Evolutionary conservation across 2,329 filamentous ascomycete genomes (phyloP), one percentile per base, ranked within the genome.

Genomic region (Hypoxylon sp.): DNA sequence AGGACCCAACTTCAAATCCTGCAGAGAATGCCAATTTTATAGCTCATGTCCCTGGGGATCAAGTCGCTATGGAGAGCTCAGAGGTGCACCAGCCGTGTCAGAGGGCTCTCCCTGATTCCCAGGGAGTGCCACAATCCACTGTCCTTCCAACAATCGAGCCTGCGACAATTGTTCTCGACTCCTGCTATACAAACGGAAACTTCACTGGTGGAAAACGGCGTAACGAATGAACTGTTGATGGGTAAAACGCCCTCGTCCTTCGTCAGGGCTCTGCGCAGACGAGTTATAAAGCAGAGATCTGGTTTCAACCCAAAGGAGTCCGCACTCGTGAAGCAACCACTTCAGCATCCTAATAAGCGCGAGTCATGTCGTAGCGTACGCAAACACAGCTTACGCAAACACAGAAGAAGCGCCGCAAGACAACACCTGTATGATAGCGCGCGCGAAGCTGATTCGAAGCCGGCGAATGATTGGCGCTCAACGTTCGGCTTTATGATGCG

Each of bases 31-130:
- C 64, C 63, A 58, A 63, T 60, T 52, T 66, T 64, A 70, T 76
- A 79, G 73, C 76, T 70, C 70, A 78, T 79, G 77, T 78, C 76
- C 75, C 74, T 75, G 72, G 76, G 73, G 68, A 59, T 77, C 71
- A 72, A 67, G 54, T 73, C 65, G 54, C 63, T 75, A 74, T 76
- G 75, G 75, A 75, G 75, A 72, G 76, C 75, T 69, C 74, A 63
- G 65, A 52, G 67, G 68, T 70, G 65, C 71, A 54, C 70, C 55
- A 31, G 46, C 47, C 64, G 65, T 65, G 59, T 67, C 59, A 67
- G 68, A 63, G 68, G 68, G 73, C 72, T 77, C 74, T 77, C 72
- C 71, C 67, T 70, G 61, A 68, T 73, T 73, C 71, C 70, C 71
- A 76, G 72, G 75, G 72, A 70, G 69, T 62, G 65, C 54, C 59